phyloP scores from a whole-genome alignment of 371 early-diverging fungal genomes.

The Mucor circinelloides region DNA sequence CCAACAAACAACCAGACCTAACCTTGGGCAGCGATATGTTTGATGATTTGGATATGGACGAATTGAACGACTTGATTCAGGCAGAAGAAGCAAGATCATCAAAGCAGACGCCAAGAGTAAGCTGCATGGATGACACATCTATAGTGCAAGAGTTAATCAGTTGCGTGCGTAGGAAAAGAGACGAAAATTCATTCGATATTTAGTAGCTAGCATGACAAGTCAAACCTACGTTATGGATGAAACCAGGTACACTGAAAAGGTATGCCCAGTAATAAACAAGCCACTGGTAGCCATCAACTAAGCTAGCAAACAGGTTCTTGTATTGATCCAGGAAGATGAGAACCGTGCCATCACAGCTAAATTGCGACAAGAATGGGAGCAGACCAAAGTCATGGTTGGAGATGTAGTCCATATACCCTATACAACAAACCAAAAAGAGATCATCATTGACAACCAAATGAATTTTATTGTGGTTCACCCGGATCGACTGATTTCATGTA shows the following conservation, averaged over 20 bases:
- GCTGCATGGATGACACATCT: not conserved
- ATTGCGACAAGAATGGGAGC: constrained; percentile 52
- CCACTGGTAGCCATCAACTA: not conserved
- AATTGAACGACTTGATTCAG: not conserved
- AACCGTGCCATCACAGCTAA: constrained; percentile 12
- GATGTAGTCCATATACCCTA: constrained; percentile 58
- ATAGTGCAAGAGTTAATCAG: not conserved
- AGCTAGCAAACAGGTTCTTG: constrained; percentile 12
- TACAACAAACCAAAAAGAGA: constrained; percentile 11
- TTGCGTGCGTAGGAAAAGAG: not conserved
- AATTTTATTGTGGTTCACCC: constrained; percentile 76
- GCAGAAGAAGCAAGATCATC: not conserved
- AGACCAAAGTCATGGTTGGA: constrained; percentile 44
- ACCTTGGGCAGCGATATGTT: constrained; percentile 3
- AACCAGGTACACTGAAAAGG: constrained; percentile 14
- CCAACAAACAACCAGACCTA: not conserved
- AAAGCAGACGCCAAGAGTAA: not conserved
- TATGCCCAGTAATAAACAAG: not conserved
- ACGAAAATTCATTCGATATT: constrained; percentile 11
- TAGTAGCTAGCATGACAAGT: constrained; percentile 5
- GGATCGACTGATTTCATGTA: constrained; percentile 78
- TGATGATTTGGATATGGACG: constrained; percentile 15
- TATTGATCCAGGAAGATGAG: constrained; percentile 25
- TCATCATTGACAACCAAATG: constrained; percentile 52
- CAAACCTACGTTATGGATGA: not conserved